Percentiles rank a stretch among this genome's conserved stretches.
These are phyloP conservation scores for Phyllosticta capitalensis DNA, from an alignment of 2,329 filamentous ascomycete genomes.

Conservation along the genomic window DNA sequence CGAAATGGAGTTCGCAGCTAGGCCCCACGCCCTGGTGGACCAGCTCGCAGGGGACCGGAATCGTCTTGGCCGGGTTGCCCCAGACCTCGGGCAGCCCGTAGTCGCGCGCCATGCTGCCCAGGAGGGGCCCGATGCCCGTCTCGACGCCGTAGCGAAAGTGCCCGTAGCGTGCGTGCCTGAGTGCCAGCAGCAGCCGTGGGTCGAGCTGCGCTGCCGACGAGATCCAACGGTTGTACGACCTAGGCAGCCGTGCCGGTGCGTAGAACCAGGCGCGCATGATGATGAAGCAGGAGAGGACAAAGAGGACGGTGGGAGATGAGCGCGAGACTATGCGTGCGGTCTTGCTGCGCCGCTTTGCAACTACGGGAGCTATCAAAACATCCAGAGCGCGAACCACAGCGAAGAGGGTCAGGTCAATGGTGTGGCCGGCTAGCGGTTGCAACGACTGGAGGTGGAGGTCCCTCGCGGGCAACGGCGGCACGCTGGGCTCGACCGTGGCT, in stretches of 20 bases:
- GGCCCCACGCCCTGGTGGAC: constrained; percentile 71
- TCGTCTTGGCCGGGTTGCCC: constrained; percentile 59
- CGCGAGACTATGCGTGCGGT: constrained; percentile 43
- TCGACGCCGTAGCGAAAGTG: constrained; percentile 64
- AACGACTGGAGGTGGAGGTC: not conserved
- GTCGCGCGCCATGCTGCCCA: constrained; percentile 63
- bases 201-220: constrained; percentile 67
- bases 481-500: not conserved
- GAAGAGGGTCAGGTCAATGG: constrained; percentile 76
- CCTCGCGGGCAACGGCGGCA: not conserved
- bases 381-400: constrained; percentile 63
- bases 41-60: constrained; percentile 72
- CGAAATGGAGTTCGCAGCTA: constrained; percentile 62
- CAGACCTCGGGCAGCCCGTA: constrained; percentile 58
- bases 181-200: constrained; percentile 60
- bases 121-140: constrained; percentile 57
- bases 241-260: constrained; percentile 58
- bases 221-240: constrained; percentile 74
- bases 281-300: constrained; percentile 60
- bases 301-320: constrained; percentile 47
- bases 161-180: constrained; percentile 56
- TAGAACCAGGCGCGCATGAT: constrained; percentile 93
- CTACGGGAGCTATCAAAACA: constrained; percentile 47
- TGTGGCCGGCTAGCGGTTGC: constrained; percentile 52
- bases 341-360: constrained; percentile 14